Evolutionary conservation across 2,329 filamentous ascomycete species (phyloP).

Genomic region (Trichoderma pleuroti): DNA sequence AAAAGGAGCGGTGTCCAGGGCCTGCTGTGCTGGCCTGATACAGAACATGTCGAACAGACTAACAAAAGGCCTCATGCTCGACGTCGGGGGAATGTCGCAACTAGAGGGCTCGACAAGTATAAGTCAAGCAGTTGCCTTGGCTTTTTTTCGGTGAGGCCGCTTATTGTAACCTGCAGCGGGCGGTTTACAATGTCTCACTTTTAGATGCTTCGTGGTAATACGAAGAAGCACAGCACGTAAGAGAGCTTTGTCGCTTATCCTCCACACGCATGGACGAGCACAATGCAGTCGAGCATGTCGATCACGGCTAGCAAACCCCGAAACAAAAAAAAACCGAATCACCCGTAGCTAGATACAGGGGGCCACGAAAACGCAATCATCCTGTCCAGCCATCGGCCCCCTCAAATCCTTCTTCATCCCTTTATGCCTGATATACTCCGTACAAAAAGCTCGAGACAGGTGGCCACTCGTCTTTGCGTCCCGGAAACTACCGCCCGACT

Average conservation of each 20-base stretch:
- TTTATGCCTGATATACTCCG: neutral
- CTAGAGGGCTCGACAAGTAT: neutral
- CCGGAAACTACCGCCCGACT: conserved; percentile 6
- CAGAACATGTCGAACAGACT: neutral
- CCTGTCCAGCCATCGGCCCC: neutral
- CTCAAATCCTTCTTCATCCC: neutral
- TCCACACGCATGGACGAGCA: neutral
- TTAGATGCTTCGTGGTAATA: neutral
- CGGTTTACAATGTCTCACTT: neutral
- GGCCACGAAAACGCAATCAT: neutral
- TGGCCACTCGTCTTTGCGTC: neutral
- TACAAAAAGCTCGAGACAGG: neutral
- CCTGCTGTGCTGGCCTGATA: neutral
- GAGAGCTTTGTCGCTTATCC: no score
- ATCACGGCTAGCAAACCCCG: neutral
- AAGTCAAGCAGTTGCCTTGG: neutral
- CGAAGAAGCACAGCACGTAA: no score
- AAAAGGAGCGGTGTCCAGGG: conserved; percentile 13
- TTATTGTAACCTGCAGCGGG: neutral
- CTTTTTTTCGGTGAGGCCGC: neutral
- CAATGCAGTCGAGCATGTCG: neutral
- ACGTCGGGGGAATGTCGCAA: neutral
- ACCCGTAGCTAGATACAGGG: neutral
- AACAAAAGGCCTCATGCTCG: conserved; percentile 4
- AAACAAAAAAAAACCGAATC: neutral